These are phyloP conservation scores for Neocucurbitaria cava DNA, from an alignment of 2,329 filamentous ascomycete genomes.

Conservation along the genomic window DNA sequence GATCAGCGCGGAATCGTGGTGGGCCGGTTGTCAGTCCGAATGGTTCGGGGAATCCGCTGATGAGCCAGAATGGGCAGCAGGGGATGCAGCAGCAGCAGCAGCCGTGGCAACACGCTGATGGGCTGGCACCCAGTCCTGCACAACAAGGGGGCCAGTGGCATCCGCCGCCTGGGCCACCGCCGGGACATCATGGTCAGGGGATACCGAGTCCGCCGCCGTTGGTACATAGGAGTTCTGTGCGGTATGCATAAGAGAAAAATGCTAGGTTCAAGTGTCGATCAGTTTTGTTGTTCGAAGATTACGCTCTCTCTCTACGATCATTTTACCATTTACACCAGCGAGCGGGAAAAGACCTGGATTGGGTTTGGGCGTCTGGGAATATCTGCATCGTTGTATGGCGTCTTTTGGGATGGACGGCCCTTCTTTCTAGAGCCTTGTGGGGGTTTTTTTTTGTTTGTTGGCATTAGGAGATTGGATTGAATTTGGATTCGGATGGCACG, in stretches of 20 bases:
- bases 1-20: too few relatives aligned
- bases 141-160: conserved; percentile 10
- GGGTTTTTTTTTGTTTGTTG: too few relatives aligned
- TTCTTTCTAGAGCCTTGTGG: too few relatives aligned
- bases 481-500: background rate
- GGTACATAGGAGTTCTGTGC: conserved; percentile 7
- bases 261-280: too few relatives aligned
- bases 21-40: too few relatives aligned
- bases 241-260: conserved; percentile 15
- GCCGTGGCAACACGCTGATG: conserved; percentile 3
- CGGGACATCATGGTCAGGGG: too few relatives aligned
- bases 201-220: conserved; percentile 9
- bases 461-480: background rate
- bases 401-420: background rate
- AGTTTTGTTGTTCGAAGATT: too few relatives aligned
- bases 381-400: conserved; percentile 9
- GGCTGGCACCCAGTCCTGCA: background rate
- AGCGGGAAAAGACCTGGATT: conserved; percentile 1
- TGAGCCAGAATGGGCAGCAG: too few relatives aligned
- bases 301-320: conserved; percentile 1
- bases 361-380: background rate
- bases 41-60: too few relatives aligned
- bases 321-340: conserved; percentile 6
- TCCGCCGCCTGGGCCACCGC: too few relatives aligned
- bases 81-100: too few relatives aligned